Evolutionary conservation across 805 yeast species (phyloP), one percentile per base, ranked within the genome.

Genomic region (Pichia nanzhaoensis): DNA sequence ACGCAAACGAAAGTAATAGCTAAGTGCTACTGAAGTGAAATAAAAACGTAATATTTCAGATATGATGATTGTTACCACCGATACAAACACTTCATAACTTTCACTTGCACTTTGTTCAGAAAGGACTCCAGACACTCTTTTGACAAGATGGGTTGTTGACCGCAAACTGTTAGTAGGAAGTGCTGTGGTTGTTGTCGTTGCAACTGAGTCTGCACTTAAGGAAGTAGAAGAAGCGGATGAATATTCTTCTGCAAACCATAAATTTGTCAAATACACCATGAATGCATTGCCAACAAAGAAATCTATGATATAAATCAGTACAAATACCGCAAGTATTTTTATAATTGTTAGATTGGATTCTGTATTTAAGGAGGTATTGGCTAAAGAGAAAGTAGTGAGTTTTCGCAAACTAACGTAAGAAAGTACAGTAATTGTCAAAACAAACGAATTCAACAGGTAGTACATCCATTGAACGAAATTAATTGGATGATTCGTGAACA

Each of bases 401-500:
- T 34, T 32, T 31, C 33, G 40, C 4, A 45, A 19, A 14, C 37
- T 35, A 16, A 33, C 34, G 21, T 41, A 45, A 17, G 39, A 37
- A 18, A 31, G 20, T 4, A 37, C 19, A 3, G 82, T 86, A 44
- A 84, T 71, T 3, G 89, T 79, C 37, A 90, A 65, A 5, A 80
- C 69, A 3, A 75, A 44, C 14, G 85, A 67, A 3, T 95, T 82
- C 47, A 82, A 61, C 16, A 83, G 54, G 61, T 90, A 88, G 52
- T 81, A 78, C 1, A 84, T 48, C 93, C 96, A 85, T 59, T 91
- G 97, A 66, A 84, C 68, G 49, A 81, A 75, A 48, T 80, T 81
- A 45, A 90, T 71, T 2, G 93, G 93, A 58, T 90, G 96, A 1
- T 96, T 93, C 0, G 97, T 90, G 57, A 91, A 75, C 21, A 91